These are phyloP conservation scores for Cyclotella baltica DNA, from an alignment of 108 stramenopile species.

Conservation along the genomic window DNA sequence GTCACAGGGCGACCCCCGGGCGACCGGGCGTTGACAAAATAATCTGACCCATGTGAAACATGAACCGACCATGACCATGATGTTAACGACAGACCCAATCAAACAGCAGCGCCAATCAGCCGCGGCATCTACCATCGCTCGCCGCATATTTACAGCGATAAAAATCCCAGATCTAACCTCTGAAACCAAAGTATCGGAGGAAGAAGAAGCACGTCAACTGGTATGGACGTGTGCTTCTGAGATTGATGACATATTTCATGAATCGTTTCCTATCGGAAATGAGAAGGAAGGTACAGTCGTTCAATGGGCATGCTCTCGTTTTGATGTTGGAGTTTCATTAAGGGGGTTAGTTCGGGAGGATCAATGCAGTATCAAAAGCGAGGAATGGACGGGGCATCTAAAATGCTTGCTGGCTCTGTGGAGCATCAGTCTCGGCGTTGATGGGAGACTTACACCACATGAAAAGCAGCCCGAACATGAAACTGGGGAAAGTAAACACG, in stretches of 20 bases:
- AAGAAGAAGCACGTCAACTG: background rate
- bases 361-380: no score
- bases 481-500: background rate
- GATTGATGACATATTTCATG: conserved; percentile 10
- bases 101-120: no score
- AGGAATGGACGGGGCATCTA: background rate
- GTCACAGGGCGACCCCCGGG: no score
- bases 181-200: no score
- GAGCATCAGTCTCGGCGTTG: conserved; percentile 7
- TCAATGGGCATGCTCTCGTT: conserved; percentile 5
- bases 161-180: no score
- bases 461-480: background rate
- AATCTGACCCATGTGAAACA: no score
- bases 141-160: no score
- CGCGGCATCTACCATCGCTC: no score
- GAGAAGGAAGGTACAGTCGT: background rate
- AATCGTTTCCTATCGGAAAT: background rate
- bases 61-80: no score
- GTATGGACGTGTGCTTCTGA: background rate
- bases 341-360: background rate
- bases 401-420: conserved; percentile 6
- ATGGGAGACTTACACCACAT: background rate
- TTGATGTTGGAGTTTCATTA: conserved; percentile 6
- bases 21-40: no score
- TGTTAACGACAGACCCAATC: no score